Evolutionary conservation across 169 alveolate genomes (phyloP).

Genomic region (Plasmodium yoelii): DNA sequence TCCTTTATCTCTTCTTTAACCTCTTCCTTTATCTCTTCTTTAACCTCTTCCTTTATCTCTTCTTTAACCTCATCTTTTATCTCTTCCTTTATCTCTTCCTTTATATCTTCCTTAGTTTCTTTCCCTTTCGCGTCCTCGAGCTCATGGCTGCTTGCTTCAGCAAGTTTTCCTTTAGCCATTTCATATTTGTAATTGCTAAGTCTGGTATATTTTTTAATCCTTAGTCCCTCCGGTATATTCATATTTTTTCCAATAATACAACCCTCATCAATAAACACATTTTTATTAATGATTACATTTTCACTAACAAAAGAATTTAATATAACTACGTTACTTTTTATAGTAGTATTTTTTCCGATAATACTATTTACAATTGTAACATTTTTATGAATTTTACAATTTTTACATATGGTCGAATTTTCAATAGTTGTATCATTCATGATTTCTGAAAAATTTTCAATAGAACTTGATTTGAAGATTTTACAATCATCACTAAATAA

Average conservation of each 20-base stretch:
- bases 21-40: background rate
- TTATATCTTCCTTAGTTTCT: background rate
- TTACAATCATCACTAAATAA: slow-evolving; percentile 44
- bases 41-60: background rate
- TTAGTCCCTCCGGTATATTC: slow-evolving; percentile 20
- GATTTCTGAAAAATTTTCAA: slow-evolving; percentile 41
- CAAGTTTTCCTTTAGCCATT: slow-evolving; percentile 13
- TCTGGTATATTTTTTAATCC: slow-evolving; percentile 27
- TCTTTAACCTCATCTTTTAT: background rate
- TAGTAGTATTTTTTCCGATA: slow-evolving; percentile 40
- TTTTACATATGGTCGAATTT: slow-evolving; percentile 68
- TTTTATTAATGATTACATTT: slow-evolving; percentile 31
- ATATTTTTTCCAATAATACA: slow-evolving; percentile 61
- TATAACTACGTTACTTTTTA: slow-evolving; percentile 46
- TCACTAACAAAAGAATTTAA: slow-evolving; percentile 58
- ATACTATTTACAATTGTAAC: slow-evolving; percentile 49
- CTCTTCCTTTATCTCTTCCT: too few species aligned
- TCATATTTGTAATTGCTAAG: slow-evolving; percentile 34
- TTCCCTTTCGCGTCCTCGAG: background rate
- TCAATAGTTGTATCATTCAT: slow-evolving; percentile 42
- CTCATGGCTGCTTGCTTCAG: background rate
- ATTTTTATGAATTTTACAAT: slow-evolving; percentile 75
- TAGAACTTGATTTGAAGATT: slow-evolving; percentile 29
- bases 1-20: background rate
- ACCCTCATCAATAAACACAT: slow-evolving; percentile 60